Conservation (phyloP, 2,329 filamentous ascomycete species). For the Calycina marina region DNA sequence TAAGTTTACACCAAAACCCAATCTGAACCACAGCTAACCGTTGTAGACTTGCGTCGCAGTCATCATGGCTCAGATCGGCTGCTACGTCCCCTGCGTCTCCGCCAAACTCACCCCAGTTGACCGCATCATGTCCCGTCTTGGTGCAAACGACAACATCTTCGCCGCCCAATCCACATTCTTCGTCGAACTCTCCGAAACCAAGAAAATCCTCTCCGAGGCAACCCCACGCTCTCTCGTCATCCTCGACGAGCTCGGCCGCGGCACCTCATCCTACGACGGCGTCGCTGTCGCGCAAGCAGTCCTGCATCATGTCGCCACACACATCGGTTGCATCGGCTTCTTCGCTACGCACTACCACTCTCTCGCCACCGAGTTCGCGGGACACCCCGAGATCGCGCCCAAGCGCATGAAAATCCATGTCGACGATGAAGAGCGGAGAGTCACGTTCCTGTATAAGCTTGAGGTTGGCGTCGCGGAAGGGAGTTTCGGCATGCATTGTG, state of each 20-base stretch:
- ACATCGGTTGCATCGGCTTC: constrained; percentile 88
- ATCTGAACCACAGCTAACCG: constrained; percentile 8
- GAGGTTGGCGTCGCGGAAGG: constrained; percentile 91
- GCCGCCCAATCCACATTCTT: constrained; percentile 97
- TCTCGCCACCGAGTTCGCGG: constrained; percentile 76
- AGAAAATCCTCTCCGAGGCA: constrained; percentile 92
- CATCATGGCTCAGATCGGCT: constrained; percentile 94
- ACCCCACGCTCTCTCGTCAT: constrained; percentile 91
- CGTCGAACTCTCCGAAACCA: constrained; percentile 91
- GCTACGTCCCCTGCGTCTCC: constrained; percentile 71
- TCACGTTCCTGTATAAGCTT: constrained; percentile 94
- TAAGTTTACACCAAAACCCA: constrained; percentile 27
- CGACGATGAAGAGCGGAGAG: constrained; percentile 65
- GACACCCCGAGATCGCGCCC: constrained; percentile 74
- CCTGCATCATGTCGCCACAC: constrained; percentile 85
- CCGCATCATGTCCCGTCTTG: constrained; percentile 95
- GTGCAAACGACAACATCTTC: constrained; percentile 98
- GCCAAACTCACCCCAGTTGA: constrained; percentile 83
- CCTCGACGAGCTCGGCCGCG: constrained; percentile 87
- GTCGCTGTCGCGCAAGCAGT: constrained; percentile 94
- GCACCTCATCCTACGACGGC: constrained; percentile 90
- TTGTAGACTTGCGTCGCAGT: constrained; percentile 77
- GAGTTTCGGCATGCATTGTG: constrained; percentile 98
- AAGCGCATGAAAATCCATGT: constrained; percentile 93
- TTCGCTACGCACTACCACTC: constrained; percentile 98